These are phyloP conservation scores for Pelargonium cotyledonis DNA, from an alignment of 441 rosid genomes.

Conservation along the genomic window DNA sequence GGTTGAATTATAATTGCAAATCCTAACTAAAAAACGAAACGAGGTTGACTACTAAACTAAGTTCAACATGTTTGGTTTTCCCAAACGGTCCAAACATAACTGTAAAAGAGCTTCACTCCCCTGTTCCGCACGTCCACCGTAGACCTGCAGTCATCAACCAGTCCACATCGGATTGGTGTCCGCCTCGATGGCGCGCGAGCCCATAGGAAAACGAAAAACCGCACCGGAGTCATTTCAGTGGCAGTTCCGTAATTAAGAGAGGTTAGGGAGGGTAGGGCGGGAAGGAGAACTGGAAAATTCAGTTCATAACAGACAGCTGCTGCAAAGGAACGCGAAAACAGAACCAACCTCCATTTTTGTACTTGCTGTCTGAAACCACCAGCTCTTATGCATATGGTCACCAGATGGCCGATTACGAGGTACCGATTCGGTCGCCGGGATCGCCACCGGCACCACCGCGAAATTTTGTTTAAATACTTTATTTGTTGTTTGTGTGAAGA, in stretches of 20 bases:
- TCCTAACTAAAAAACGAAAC: no score
- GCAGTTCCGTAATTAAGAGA: conserved; percentile 23
- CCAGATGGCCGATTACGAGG: conserved; percentile 72
- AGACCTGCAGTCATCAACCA: background rate
- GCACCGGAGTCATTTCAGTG: conserved; percentile 31
- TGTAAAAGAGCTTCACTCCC: background rate
- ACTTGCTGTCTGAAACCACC: conserved; percentile 35
- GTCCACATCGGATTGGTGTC: conserved; percentile 18
- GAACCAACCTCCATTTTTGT: conserved; percentile 22
- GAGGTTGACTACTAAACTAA: no score
- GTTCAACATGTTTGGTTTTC: no score
- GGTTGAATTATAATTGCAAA: no score
- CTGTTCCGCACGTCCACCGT: conserved; percentile 9
- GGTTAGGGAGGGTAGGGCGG: conserved; percentile 25
- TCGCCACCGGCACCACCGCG: conserved; percentile 3
- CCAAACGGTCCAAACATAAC: background rate
- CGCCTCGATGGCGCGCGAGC: conserved; percentile 21
- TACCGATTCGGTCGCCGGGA: conserved; percentile 22
- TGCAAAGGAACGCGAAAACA: conserved; percentile 25
- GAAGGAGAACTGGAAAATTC: conserved; percentile 25
- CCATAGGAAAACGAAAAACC: conserved; percentile 22
- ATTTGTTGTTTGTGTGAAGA: no score
- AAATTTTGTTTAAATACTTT: background rate
- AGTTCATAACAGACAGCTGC: conserved; percentile 81
- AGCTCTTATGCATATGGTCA: conserved; percentile 22